Base-by-base conservation (phyloP, 2,329 filamentous ascomycete species). In the Claviceps cyperi region DNA sequence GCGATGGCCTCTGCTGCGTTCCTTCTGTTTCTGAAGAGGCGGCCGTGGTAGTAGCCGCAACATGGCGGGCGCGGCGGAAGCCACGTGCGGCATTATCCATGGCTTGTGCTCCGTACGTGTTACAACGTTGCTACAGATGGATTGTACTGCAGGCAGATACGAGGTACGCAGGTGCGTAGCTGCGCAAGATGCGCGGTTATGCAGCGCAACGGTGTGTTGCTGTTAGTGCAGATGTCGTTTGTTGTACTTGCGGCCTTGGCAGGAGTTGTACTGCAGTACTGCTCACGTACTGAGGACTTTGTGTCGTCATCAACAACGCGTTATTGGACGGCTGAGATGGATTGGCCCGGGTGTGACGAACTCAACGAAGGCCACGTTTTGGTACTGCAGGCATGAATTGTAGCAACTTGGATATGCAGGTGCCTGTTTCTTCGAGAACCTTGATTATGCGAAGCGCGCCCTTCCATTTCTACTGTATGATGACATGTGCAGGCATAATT, bases 21-120 rank as follows among this genome's bases (percentile, higher is more conserved):
- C 24, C 49, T 28, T 46, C 39, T 13, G 22, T 37, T 17, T 38
- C 49, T 2, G 37, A 32, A 8, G 40, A 38, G 9, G 44, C 36
- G 11, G 49, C 36, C 11, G 47, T 49, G 35, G 46, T 49, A 49
- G 51, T 52, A 46, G 56, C 53, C 46, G 60, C 59, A 51, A 60
- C 60, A 55, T 62, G 56, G 39, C 62, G 62, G 48, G 61, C 58
- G 43, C 61, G 51, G 50, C 62, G 58, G 38, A 62, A 60, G 50
- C 62, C 62, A 48, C 60, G 61, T 47, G 54, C 49, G 51, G 62
- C 56, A 13, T 41, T 38, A 53, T 64, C 60, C 62, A 64, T 62
- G 48, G 19, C 28, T 38, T 15, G 19, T 35, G 19, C 11, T 41
- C 13, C 13, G 24, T 24, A 36, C 24, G 21, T 38, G 7, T 4